A percentile compares a stretch with the other conserved stretches of the same genome.
Evolutionary conservation across 108 stramenopile species (phyloP).

Genomic region (Conticribra guillardii): DNA sequence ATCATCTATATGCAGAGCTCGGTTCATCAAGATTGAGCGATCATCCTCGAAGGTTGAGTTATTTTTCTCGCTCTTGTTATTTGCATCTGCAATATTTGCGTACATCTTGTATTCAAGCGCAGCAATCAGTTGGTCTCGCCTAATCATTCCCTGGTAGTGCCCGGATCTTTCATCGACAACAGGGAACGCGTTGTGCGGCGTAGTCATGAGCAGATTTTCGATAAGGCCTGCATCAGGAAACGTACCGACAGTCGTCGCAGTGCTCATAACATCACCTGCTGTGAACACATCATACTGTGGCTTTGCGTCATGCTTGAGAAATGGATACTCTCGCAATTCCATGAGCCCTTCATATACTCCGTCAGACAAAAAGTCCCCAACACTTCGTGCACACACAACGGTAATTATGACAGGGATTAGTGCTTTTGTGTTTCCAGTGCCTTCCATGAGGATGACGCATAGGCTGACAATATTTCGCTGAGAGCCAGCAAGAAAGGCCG

Average conservation of each 20-base stretch:
- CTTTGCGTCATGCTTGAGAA: background rate
- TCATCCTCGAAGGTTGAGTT: no score
- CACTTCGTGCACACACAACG: slow-evolving; percentile 49
- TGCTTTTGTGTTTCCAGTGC: slow-evolving; percentile 62
- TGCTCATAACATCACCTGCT: background rate
- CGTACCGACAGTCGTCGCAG: background rate
- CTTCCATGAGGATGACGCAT: slow-evolving; percentile 70
- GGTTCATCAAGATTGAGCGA: background rate
- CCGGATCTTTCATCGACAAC: background rate
- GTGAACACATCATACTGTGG: slow-evolving; percentile 6
- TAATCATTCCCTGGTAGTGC: background rate
- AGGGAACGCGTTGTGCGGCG: background rate
- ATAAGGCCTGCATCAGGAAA: background rate
- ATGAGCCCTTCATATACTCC: slow-evolving; percentile 9
- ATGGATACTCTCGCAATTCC: background rate
- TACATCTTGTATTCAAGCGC: background rate
- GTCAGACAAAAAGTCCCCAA: slow-evolving; percentile 18
- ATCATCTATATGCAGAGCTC: background rate
- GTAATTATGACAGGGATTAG: slow-evolving; percentile 63
- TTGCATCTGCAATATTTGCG: background rate
- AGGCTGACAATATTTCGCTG: slow-evolving; percentile 63
- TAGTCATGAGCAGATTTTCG: background rate
- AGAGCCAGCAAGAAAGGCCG: slow-evolving; percentile 64
- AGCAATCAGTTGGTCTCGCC: background rate
- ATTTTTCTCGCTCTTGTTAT: no score